Base-by-base conservation (phyloP, 768 basidiomycete species). In the Ramaria rubella region DNA sequence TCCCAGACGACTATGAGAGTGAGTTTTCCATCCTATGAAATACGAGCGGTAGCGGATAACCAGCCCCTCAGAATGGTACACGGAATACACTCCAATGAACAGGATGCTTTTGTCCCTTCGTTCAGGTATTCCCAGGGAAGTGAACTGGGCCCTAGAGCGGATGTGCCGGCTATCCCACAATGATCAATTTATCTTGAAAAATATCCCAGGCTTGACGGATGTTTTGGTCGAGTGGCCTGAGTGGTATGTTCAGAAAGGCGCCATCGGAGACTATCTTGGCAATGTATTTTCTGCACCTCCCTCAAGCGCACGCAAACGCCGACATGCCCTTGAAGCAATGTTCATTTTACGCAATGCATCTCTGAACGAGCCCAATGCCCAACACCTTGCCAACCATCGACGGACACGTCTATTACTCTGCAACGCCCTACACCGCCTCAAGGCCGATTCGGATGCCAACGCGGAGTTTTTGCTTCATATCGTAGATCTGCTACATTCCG, bases 61-160 rank as follows among this genome's bases (percentile, higher is more conserved):
- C n/a, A 26, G 19, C n/a, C 26, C 5, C 14, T 34, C 62, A 90
- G 89, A 87, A 63, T 91, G 89, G 83, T 94, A 91, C 64, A 88
- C 90, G n/a, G 89, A 93, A 62, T 74, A 79, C 1, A 77, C 81
- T 2, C 75, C 87, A 1, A 85, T 75, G 66, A 97, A 97, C 68
- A 81, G 94, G 40, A 91, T 97, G 82, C 76, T 92, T n/a, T 81
- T 99, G 15, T 86, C 94, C 2, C 72, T 98, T 40, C 81, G 84
- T 24, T 97, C 91, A 14, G 87, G 84, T 4, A 86, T 98, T 46
- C 77, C 83, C 52, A 70, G 80, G 7, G 95, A 98, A 65, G 78
- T 94, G 55, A 82, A 83, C 55, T 97, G 92, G 89, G 90, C 94
- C 19, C 79, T 99, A 36, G 87, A 92, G 62, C 84, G 89, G 48